Evolutionary conservation across 192 early-diverging fungal genomes (phyloP).

Genomic region (Podila horticola): DNA sequence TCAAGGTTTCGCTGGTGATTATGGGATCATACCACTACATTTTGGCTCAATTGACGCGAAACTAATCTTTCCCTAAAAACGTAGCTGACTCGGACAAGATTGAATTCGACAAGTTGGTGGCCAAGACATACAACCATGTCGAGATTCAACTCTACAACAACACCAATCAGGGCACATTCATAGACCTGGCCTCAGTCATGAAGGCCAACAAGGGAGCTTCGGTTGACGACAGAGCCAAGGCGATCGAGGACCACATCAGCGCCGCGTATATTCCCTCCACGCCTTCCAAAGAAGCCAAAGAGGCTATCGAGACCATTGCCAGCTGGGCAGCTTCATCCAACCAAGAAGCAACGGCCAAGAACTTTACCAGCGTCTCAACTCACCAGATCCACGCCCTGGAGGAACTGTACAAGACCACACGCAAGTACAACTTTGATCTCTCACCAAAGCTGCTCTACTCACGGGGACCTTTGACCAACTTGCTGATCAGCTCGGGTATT

Average conservation of each 20-base stretch:
- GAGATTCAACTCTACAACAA: constrained; percentile 37
- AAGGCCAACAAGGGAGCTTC: constrained; percentile 19
- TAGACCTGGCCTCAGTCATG: constrained; percentile 27
- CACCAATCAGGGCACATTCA: background rate
- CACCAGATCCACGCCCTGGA: constrained; percentile 41
- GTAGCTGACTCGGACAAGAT: constrained; percentile 35
- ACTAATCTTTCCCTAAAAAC: background rate
- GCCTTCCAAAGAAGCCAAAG: constrained; percentile 33
- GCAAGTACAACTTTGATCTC: constrained; percentile 76
- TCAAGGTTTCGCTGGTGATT: background rate
- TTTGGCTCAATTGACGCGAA: background rate
- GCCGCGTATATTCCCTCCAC: background rate
- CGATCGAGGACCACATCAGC: constrained; percentile 25
- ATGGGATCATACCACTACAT: background rate
- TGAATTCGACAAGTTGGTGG: constrained; percentile 32
- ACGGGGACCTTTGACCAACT: constrained; percentile 76
- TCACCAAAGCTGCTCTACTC: constrained; percentile 75
- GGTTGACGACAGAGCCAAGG: constrained; percentile 21
- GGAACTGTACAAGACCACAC: constrained; percentile 56
- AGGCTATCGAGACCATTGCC: constrained; percentile 34
- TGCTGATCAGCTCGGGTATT: constrained; percentile 80
- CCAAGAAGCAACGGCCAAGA: constrained; percentile 2
- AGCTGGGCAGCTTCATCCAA: constrained; percentile 21
- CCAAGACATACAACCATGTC: constrained; percentile 33
- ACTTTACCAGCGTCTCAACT: constrained; percentile 15